A percentile compares a stretch with the other conserved stretches of the same genome.
These are phyloP conservation scores for Mucor plumbeus DNA, from an alignment of 371 early-diverging fungal genomes.

Conservation along the genomic window DNA sequence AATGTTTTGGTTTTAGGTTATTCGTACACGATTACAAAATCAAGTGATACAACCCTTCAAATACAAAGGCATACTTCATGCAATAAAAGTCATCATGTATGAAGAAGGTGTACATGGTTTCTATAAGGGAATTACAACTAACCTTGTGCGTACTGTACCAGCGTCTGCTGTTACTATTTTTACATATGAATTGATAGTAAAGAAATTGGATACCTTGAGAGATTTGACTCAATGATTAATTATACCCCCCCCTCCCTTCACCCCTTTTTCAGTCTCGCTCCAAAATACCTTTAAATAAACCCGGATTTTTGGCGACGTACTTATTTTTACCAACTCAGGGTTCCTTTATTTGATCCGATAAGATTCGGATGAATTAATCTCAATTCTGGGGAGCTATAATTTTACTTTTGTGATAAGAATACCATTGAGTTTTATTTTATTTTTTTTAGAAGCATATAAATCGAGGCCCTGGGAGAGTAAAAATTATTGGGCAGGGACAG, in stretches of 20 bases:
- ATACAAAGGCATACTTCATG: slow-evolving; percentile 80
- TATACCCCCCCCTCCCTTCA: not conserved
- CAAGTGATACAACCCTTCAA: slow-evolving; percentile 74
- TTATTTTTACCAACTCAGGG: not conserved
- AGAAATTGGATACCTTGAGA: slow-evolving; percentile 40
- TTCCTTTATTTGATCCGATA: not conserved
- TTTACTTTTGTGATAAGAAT: too few relatives aligned
- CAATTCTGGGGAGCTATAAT: too few relatives aligned
- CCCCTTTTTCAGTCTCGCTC: not conserved
- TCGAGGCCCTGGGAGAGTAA: too few relatives aligned
- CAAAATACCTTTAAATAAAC: not conserved
- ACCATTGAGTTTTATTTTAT: too few relatives aligned
- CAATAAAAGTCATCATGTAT: slow-evolving; percentile 66
- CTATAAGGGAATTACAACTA: slow-evolving; percentile 88
- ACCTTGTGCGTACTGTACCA: slow-evolving; percentile 89
- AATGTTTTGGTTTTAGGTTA: slow-evolving; percentile 31
- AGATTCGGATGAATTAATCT: too few relatives aligned
- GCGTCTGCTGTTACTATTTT: slow-evolving; percentile 86
- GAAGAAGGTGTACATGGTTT: slow-evolving; percentile 87
- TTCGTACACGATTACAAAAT: slow-evolving; percentile 90
- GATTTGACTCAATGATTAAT: slow-evolving; percentile 2
- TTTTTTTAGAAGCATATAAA: too few relatives aligned
- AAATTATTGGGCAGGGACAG: too few relatives aligned
- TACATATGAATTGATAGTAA: slow-evolving; percentile 76
- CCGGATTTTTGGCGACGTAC: not conserved